Evolutionary conservation across 768 basidiomycete species (phyloP).

Genomic region (Pleurotus ostreatus): DNA sequence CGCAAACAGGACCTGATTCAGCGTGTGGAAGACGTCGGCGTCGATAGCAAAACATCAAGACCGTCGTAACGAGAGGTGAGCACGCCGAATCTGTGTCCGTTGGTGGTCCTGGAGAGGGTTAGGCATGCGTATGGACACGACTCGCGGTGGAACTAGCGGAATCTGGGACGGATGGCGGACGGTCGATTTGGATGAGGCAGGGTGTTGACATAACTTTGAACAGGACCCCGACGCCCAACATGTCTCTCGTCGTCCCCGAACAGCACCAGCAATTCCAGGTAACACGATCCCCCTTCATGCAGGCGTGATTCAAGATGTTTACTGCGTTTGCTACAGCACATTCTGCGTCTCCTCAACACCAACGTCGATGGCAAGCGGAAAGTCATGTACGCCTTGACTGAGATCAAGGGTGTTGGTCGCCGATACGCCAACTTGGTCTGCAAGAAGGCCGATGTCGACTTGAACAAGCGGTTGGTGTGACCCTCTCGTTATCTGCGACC

Average conservation of each 20-base stretch:
- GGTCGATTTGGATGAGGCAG: slow-evolving; percentile 11
- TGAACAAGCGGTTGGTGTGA: slow-evolving; percentile 89
- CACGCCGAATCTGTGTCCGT: not conserved
- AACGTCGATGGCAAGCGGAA: slow-evolving; percentile 99
- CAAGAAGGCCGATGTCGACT: slow-evolving; percentile 99
- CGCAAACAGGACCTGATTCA: not conserved
- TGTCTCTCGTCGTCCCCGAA: slow-evolving; percentile 98
- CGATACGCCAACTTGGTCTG: slow-evolving; percentile 98
- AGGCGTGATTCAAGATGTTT: not conserved
- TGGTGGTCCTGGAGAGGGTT: not conserved
- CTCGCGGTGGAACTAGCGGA: not conserved
- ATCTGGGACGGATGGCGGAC: slow-evolving; percentile 15
- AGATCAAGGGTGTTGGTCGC: slow-evolving; percentile 99
- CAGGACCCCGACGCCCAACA: slow-evolving; percentile 31
- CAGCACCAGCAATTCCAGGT: slow-evolving; percentile 95
- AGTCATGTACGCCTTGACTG: slow-evolving; percentile 98
- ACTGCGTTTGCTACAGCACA: slow-evolving; percentile 61
- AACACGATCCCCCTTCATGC: not conserved
- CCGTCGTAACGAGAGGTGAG: slow-evolving; percentile 6
- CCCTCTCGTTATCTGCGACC: not conserved
- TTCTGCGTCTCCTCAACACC: slow-evolving; percentile 98
- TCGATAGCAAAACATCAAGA: slow-evolving; percentile 3
- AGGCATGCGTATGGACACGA: not conserved
- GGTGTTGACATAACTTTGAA: slow-evolving; percentile 6
- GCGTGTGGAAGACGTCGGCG: not conserved